Evolutionary conservation across 2,329 filamentous ascomycete species (phyloP).

Genomic region (Ampelomyces quisqualis): DNA sequence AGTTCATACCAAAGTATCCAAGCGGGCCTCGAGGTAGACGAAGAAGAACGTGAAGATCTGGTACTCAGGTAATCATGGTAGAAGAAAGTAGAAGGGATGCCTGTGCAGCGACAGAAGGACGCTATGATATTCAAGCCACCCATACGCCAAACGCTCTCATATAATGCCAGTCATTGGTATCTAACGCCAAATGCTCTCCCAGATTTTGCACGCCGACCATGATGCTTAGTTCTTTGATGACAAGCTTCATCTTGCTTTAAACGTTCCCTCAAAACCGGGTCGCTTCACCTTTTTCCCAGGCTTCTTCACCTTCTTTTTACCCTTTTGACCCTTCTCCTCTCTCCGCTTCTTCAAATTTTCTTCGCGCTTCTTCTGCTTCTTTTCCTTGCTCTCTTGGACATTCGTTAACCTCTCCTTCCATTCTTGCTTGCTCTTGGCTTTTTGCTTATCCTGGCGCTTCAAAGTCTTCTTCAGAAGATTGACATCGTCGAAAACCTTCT

Average conservation of each 20-base stretch:
- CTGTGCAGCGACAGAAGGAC: slow-evolving; percentile 8
- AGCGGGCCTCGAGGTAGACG: too few species aligned
- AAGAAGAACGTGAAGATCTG: too few species aligned
- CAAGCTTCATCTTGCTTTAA: slow-evolving; percentile 51
- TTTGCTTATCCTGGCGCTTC: slow-evolving; percentile 86
- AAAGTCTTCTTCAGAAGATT: slow-evolving; percentile 83
- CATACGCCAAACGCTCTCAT: slow-evolving; percentile 28
- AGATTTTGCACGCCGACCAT: slow-evolving; percentile 15
- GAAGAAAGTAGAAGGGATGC: too few species aligned
- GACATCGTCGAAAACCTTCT: slow-evolving; percentile 85
- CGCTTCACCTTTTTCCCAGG: slow-evolving; percentile 57
- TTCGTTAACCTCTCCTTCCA: slow-evolving; percentile 59
- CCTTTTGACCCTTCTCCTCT: slow-evolving; percentile 77
- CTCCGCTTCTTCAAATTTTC: slow-evolving; percentile 67
- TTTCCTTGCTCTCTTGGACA: slow-evolving; percentile 51
- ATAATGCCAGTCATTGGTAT: slow-evolving; percentile 32
- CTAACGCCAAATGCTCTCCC: slow-evolving; percentile 31
- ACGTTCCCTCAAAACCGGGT: slow-evolving; percentile 65
- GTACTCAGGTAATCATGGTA: too few species aligned
- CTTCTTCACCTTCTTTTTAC: slow-evolving; percentile 53
- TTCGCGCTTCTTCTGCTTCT: slow-evolving; percentile 53
- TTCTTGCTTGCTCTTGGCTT: slow-evolving; percentile 88
- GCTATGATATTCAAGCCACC: slow-evolving; percentile 26
- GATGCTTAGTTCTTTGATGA: neutral
- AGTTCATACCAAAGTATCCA: neutral